phyloP scores from a whole-genome alignment of 2,329 filamentous ascomycete genomes.

The Cephalotrichum gorgonifer region DNA sequence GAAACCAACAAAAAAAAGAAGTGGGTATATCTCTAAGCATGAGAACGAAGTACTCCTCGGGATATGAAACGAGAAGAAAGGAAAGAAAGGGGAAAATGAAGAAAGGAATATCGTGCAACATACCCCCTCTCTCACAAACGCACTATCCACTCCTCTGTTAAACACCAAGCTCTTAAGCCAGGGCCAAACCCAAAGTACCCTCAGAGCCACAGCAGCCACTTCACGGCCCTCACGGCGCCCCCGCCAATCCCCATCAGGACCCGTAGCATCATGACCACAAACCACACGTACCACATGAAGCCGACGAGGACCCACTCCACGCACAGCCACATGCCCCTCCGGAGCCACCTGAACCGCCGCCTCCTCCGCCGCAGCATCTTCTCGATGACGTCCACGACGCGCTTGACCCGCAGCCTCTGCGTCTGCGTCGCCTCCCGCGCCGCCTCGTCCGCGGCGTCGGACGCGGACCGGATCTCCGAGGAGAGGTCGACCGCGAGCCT shows the following conservation, averaged over 20 bases:
- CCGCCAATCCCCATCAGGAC: slow-evolving; percentile 52
- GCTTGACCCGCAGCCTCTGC: slow-evolving; percentile 71
- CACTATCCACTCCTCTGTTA: too few relatives aligned
- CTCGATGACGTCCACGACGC: slow-evolving; percentile 68
- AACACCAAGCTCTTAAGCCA: too few relatives aligned
- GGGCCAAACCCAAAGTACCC: background rate
- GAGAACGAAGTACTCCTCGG: too few relatives aligned
- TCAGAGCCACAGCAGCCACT: slow-evolving; percentile 78
- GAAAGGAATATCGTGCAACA: too few relatives aligned
- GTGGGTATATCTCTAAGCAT: too few relatives aligned
- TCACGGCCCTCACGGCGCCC: slow-evolving; percentile 47
- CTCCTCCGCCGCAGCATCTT: slow-evolving; percentile 62
- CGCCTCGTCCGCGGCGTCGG: slow-evolving; percentile 72
- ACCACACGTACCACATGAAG: slow-evolving; percentile 92
- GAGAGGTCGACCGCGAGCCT: slow-evolving; percentile 43
- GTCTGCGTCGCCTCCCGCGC: slow-evolving; percentile 65
- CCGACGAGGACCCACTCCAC: slow-evolving; percentile 84
- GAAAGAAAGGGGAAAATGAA: too few relatives aligned
- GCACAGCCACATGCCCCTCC: slow-evolving; percentile 66
- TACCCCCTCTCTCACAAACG: too few relatives aligned
- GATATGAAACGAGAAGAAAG: too few relatives aligned
- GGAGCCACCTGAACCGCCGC: slow-evolving; percentile 59
- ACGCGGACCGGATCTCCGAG: slow-evolving; percentile 52
- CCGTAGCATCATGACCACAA: slow-evolving; percentile 69
- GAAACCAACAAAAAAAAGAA: too few relatives aligned